These are phyloP conservation scores for Neurospora sp. DNA, from an alignment of 495 filamentous ascomycete genomes.

Conservation along the genomic window DNA sequence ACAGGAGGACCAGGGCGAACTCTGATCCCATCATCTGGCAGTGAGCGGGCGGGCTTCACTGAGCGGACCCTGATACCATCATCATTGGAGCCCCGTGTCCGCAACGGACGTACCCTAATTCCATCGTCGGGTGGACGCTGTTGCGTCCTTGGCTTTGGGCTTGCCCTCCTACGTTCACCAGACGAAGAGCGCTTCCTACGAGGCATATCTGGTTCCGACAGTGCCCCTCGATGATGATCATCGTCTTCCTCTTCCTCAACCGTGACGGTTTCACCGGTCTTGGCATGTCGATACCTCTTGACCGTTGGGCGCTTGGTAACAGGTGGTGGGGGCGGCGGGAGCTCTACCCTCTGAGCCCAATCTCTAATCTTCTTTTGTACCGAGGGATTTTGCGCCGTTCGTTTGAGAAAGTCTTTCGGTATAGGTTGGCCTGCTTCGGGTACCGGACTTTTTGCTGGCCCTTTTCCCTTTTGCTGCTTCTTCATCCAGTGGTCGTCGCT, in stretches of 20 bases:
- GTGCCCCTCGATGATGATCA: conserved; percentile 6
- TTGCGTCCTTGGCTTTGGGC: conserved; percentile 11
- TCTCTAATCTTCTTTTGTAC: conserved; percentile 42
- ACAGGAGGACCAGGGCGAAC: conserved; percentile 10
- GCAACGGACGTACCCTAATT: conserved; percentile 13
- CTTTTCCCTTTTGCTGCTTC: conserved; percentile 33
- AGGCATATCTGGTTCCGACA: conserved; percentile 3
- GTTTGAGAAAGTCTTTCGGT: conserved; percentile 43
- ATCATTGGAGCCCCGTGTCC: conserved; percentile 7
- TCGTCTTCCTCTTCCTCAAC: conserved; percentile 15
- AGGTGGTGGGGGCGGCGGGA: conserved; percentile 17
- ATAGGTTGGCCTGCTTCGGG: conserved; percentile 23
- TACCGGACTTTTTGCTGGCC: conserved; percentile 24
- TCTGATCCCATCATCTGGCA: conserved; percentile 12
- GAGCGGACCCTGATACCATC: conserved; percentile 29
- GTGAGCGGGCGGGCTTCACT: conserved; percentile 20
- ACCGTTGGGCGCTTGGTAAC: neutral
- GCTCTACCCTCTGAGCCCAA: conserved; percentile 39
- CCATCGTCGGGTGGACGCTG: conserved; percentile 21
- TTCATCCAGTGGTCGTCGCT: conserved; percentile 74
- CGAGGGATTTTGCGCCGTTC: conserved; percentile 38
- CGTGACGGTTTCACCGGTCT: conserved; percentile 19
- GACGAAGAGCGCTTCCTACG: neutral
- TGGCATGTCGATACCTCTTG: conserved; percentile 17
- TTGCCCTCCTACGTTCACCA: neutral